Evolutionary conservation across 805 yeast genomes (phyloP).

Genomic region (Hemisphaericaspora nanyangensis): DNA sequence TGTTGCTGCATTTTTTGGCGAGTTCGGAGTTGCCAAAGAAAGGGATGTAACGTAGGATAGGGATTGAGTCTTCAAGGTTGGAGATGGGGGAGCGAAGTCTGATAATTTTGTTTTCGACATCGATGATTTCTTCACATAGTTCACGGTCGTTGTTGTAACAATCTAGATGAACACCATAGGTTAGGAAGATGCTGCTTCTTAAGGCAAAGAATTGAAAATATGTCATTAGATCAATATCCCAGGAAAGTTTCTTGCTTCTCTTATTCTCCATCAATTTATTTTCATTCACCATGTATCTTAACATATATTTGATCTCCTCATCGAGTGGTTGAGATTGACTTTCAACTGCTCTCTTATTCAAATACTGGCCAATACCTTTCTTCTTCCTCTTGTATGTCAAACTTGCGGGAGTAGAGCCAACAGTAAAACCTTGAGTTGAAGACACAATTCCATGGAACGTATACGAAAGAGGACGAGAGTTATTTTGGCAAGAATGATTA

Average conservation of each 20-base stretch:
- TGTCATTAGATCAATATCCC: slow-evolving; percentile 38
- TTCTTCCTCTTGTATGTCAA: slow-evolving; percentile 43
- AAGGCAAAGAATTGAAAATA: slow-evolving; percentile 49
- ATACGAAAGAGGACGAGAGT: slow-evolving; percentile 62
- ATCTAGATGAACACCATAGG: slow-evolving; percentile 52
- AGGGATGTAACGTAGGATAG: slow-evolving; percentile 36
- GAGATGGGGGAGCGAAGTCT: slow-evolving; percentile 55
- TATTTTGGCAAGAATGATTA: slow-evolving; percentile 43
- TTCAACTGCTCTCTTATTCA: slow-evolving; percentile 36
- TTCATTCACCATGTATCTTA: slow-evolving; percentile 12
- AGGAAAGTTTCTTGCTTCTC: no score
- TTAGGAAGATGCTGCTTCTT: slow-evolving; percentile 44
- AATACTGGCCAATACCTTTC: slow-evolving; percentile 43
- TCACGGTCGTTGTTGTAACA: slow-evolving; percentile 29
- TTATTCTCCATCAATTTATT: slow-evolving; percentile 13
- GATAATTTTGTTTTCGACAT: slow-evolving; percentile 54
- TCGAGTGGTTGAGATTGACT: slow-evolving; percentile 32
- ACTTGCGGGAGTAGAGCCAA: slow-evolving; percentile 64
- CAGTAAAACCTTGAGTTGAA: slow-evolving; percentile 52
- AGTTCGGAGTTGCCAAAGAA: slow-evolving; percentile 3
- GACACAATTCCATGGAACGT: slow-evolving; percentile 67
- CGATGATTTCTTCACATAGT: slow-evolving; percentile 49
- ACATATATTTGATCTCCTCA: slow-evolving; percentile 27
- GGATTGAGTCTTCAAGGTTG: slow-evolving; percentile 53
- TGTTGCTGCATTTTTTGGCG: slow-evolving; percentile 23